Evolutionary conservation across 2,329 filamentous ascomycete genomes (phyloP).

Genomic region (Aspergillus fumigatus): DNA sequence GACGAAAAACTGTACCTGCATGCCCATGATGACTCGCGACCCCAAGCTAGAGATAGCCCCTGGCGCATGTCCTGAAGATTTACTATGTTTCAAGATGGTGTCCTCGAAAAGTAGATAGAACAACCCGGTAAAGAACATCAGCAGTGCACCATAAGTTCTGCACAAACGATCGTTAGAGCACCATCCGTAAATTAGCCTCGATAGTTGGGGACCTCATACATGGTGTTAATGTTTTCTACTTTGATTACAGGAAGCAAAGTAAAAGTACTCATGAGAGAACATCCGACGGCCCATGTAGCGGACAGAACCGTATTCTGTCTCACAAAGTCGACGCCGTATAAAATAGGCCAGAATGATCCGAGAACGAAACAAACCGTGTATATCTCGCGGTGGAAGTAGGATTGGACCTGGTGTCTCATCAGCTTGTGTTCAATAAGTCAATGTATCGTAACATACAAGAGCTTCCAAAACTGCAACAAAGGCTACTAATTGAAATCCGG

Average conservation of each 20-base stretch:
- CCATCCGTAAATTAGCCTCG: neutral
- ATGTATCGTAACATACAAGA: slow-evolving; percentile 53
- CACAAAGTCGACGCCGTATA: slow-evolving; percentile 71
- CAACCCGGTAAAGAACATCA: slow-evolving; percentile 74
- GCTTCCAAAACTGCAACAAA: slow-evolving; percentile 76
- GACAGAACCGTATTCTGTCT: slow-evolving; percentile 60
- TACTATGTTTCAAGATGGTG: slow-evolving; percentile 45
- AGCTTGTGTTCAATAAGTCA: neutral
- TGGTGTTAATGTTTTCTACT: slow-evolving; percentile 67
- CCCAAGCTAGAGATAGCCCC: slow-evolving; percentile 23
- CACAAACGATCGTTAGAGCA: slow-evolving; percentile 6
- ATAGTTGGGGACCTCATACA: slow-evolving; percentile 49
- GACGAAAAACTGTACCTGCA: slow-evolving; percentile 33
- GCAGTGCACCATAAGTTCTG: slow-evolving; percentile 67
- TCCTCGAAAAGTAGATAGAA: slow-evolving; percentile 79
- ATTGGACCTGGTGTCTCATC: slow-evolving; percentile 61
- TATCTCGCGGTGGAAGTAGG: slow-evolving; percentile 86
- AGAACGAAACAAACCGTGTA: slow-evolving; percentile 75
- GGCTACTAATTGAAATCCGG: slow-evolving; percentile 59
- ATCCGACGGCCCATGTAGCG: slow-evolving; percentile 70
- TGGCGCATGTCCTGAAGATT: slow-evolving; percentile 18
- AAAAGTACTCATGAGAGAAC: slow-evolving; percentile 80
- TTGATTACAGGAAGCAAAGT: slow-evolving; percentile 87
- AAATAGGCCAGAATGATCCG: slow-evolving; percentile 70
- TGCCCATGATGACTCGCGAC: slow-evolving; percentile 43